phyloP scores from a whole-genome alignment of 768 basidiomycete species.

The Pleurotus djamor region DNA sequence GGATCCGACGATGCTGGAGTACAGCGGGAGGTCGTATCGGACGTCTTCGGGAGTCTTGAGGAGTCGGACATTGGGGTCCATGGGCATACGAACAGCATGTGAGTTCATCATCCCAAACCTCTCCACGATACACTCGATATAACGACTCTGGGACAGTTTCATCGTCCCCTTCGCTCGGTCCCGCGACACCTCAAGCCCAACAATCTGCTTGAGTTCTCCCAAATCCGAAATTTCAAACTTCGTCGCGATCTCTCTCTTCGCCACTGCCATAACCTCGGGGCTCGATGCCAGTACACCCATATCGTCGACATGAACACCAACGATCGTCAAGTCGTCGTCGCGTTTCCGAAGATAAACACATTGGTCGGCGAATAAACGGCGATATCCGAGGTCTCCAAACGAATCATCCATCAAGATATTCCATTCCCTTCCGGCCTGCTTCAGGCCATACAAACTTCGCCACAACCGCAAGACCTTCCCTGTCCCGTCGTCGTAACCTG shows the following conservation, averaged over 20 bases:
- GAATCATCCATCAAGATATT: slow-evolving; percentile 5
- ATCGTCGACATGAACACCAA: slow-evolving; percentile 10
- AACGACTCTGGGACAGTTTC: not conserved
- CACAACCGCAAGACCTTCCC: not conserved
- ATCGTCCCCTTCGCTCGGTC: not conserved
- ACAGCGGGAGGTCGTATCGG: slow-evolving; percentile 10
- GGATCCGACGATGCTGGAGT: slow-evolving; percentile 1
- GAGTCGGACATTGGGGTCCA: not conserved
- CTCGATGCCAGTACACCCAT: slow-evolving; percentile 2
- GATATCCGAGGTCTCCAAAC: slow-evolving; percentile 7
- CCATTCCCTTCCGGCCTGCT: slow-evolving; percentile 10
- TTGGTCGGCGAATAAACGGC: slow-evolving; percentile 8
- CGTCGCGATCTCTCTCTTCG: slow-evolving; percentile 4
- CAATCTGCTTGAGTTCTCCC: slow-evolving; percentile 4
- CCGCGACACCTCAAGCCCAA: not conserved
- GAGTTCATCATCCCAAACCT: slow-evolving; percentile 5
- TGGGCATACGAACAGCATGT: slow-evolving; percentile 3
- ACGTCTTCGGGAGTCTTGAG: not conserved
- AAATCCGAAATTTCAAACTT: not conserved
- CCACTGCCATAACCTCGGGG: slow-evolving; percentile 1
- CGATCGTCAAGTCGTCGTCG: slow-evolving; percentile 5
- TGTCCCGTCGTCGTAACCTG: not conserved
- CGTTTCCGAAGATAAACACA: not conserved
- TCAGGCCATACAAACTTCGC: slow-evolving; percentile 12
- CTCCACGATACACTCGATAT: too few relatives aligned